Base-by-base conservation (phyloP, 306 rosid species). In the Cucurbita argyrosperma region DNA sequence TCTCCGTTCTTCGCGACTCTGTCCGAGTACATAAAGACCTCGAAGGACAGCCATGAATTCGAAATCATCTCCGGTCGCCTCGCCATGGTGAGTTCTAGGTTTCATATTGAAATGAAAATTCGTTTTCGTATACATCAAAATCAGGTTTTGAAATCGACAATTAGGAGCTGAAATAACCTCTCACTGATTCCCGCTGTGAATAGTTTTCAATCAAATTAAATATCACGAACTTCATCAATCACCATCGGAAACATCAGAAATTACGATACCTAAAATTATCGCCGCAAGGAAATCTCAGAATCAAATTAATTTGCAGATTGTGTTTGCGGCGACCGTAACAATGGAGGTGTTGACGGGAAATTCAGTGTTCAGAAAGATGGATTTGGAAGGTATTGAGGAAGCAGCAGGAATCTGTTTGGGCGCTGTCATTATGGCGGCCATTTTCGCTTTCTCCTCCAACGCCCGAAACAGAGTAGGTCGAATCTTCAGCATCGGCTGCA, bases 21-120 rank as follows among this genome's bases (percentile, higher is more conserved):
- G 35, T 91, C 96, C 0, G 88, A 94, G 42, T 94, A 94, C 40
- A 87, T 94, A 0, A 96, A 94, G 55, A 94, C 91, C 78, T 84
- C 92, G n/a, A 87, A 82, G 86, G 90, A 84, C 71, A 94, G 97
- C 78, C 91, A 88, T 6, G 99, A 91, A 55, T 94, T 94, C 63
- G 99, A 94, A 78, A 91, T 80, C 83, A 80, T 94, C 82, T 94
- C 96, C 12, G 99, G 99, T 53, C 90, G 97, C 19, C 89, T 94
- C 13, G 97, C 97, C n/a, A 94, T 94, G 97, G 99, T 92, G 77
- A 77, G 79, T 73, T n/a, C 9, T 26, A 55, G 9, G 69, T 59
- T 35, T 16, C 49, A 18, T 26, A 63, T 76, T 6, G 23, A 37
- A 2, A 5, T 49, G 3, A 51, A 8, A 26, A 38, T 71, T 50